phyloP scores from a whole-genome alignment of 2,329 filamentous ascomycete genomes.

The Colletotrichum endophyticum region DNA sequence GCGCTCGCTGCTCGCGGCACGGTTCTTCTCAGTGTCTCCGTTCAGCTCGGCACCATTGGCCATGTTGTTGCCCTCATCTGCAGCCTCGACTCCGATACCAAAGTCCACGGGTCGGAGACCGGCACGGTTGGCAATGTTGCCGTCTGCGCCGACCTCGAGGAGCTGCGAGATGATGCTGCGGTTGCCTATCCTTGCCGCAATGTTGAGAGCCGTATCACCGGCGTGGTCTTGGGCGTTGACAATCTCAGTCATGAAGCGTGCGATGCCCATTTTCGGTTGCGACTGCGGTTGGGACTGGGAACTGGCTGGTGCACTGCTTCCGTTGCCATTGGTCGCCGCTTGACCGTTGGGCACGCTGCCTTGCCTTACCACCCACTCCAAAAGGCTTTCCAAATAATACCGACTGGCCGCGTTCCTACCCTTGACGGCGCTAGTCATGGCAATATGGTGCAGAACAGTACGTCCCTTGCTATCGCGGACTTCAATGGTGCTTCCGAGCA shows the following conservation, averaged over 20 bases:
- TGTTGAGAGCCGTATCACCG: conserved; percentile 92
- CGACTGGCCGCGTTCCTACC: conserved; percentile 89
- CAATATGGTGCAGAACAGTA: conserved; percentile 95
- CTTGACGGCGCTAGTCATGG: conserved; percentile 93
- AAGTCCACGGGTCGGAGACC: conserved; percentile 93
- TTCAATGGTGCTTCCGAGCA: conserved; percentile 89
- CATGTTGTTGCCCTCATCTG: conserved; percentile 33
- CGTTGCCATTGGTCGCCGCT: conserved; percentile 28
- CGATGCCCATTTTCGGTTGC: conserved; percentile 78
- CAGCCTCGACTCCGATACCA: conserved; percentile 76
- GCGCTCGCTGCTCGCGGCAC: conserved; percentile 53
- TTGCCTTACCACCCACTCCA: conserved; percentile 93
- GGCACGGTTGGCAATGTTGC: conserved; percentile 88
- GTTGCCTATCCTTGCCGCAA: conserved; percentile 92
- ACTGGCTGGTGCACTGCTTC: conserved; percentile 39
- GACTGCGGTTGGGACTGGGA: conserved; percentile 38
- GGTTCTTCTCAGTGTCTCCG: conserved; percentile 50
- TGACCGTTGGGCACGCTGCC: conserved; percentile 68
- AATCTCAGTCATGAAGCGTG: conserved; percentile 94
- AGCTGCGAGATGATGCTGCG: conserved; percentile 96
- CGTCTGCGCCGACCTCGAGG: conserved; percentile 91
- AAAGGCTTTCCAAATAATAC: conserved; percentile 92
- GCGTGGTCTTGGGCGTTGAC: conserved; percentile 94
- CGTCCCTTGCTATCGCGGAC: conserved; percentile 87
- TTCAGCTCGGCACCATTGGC: conserved; percentile 27